Base-by-base conservation (phyloP, 495 filamentous ascomycete genomes). In the Talaromyces thailandensis region DNA sequence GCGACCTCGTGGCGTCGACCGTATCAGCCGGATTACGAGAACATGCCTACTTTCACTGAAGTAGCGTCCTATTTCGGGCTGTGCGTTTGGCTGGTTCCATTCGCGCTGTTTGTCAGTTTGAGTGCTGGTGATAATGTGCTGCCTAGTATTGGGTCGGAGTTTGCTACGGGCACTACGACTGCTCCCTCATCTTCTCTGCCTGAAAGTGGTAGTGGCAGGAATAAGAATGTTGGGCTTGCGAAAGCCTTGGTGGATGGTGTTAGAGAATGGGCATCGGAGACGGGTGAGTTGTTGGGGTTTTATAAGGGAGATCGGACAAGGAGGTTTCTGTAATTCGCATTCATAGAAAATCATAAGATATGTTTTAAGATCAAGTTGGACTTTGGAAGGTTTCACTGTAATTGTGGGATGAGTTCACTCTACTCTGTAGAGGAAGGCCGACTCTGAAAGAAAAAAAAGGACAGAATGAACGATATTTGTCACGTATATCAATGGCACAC, bases 31-130 rank as follows among this genome's bases (percentile, higher is more conserved):
- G 68, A 70, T 60, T 68, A 73, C 29, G 73, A 77, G 11, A 79
- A 87, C 59, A 75, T 91, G 60, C 94, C 94, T 2, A 87, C 84
- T 35, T 98, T 98, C 73, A 93, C 92, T 9, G 92, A 98, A 73
- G 92, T 98, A 45, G 92, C 93, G 0, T 93, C 91, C 1, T 98
- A 93, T 71, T 98, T 98, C 68, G 94, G 94, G 4, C 79, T 98
- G 8, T 96, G 91, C 70, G 91, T 98, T 14, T 98, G 94, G 94
- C 81, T 98, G 12, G 89, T 97, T 2, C 94, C 94, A 0, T 98
- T 98, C 73, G 86, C 93, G 26, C 82, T 98, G 37, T 98, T 98
- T 68, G 93, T 98, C 29, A 92, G 88, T 60, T 76, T 98, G 18
- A 93, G 89, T 18, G 95, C 94, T 2, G 88, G 91, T 51, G 94